A percentile compares a stretch with the other conserved stretches of the same genome.
These are phyloP conservation scores for Pythium insidiosum DNA, from an alignment of 352 stramenopile genomes.

Conservation along the genomic window DNA sequence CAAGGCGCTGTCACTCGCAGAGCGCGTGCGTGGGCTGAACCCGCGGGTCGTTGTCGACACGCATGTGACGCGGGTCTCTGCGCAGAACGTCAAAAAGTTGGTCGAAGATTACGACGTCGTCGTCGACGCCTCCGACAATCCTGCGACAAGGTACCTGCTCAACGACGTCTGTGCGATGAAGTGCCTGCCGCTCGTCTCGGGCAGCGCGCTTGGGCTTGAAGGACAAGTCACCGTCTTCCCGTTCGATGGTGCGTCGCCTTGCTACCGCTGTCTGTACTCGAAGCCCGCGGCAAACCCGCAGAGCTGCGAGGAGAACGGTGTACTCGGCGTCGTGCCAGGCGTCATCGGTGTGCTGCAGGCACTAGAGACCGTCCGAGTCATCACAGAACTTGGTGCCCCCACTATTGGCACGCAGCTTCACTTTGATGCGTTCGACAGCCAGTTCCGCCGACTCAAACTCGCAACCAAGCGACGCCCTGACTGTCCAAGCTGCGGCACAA, in stretches of 20 bases:
- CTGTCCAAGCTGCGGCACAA: slow-evolving; percentile 24
- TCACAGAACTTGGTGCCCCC: slow-evolving; percentile 54
- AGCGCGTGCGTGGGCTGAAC: slow-evolving; percentile 58
- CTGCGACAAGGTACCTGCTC: slow-evolving; percentile 91
- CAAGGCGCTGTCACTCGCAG: slow-evolving; percentile 88
- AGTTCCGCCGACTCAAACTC: slow-evolving; percentile 65
- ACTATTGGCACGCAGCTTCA: slow-evolving; percentile 61
- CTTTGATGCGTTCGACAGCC: slow-evolving; percentile 71
- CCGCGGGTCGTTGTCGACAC: slow-evolving; percentile 59
- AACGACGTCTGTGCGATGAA: slow-evolving; percentile 91
- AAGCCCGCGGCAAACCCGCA: slow-evolving; percentile 54
- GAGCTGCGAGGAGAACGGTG: slow-evolving; percentile 94
- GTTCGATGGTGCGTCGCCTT: slow-evolving; percentile 55
- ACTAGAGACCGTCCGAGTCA: slow-evolving; percentile 90
- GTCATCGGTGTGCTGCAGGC: slow-evolving; percentile 93
- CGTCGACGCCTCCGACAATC: slow-evolving; percentile 96
- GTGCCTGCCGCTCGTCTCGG: slow-evolving; percentile 88
- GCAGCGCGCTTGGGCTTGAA: slow-evolving; percentile 93
- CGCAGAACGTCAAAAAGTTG: slow-evolving; percentile 71
- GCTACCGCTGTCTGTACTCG: slow-evolving; percentile 97
- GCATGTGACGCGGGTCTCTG: slow-evolving; percentile 44
- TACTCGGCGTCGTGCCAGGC: slow-evolving; percentile 93
- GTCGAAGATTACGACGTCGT: slow-evolving; percentile 87
- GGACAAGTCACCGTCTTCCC: slow-evolving; percentile 96
- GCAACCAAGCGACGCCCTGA: slow-evolving; percentile 21